Conservation (phyloP, 1,139 yeast genomes). For the Pichia sp. region DNA sequence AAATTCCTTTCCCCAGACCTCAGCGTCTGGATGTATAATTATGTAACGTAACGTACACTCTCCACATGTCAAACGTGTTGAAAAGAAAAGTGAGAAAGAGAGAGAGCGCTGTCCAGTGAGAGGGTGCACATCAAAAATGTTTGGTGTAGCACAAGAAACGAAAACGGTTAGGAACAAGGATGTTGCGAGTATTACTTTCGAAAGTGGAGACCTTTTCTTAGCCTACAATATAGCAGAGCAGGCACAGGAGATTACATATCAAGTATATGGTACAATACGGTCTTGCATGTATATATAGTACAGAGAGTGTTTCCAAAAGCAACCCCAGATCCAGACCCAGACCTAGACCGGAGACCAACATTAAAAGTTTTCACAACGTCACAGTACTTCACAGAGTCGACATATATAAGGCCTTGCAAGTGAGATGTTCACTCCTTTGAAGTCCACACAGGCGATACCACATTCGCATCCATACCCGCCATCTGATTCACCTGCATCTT, state of each 20-base stretch:
- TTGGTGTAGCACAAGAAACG: neutral
- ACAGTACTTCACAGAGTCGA: neutral
- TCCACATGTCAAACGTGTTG: too few relatives aligned
- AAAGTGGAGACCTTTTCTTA: too few relatives aligned
- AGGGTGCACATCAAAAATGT: neutral
- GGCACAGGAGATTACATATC: neutral
- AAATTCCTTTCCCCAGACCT: neutral
- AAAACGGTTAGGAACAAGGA: neutral
- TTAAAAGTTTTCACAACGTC: neutral
- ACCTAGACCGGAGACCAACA: neutral
- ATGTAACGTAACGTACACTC: neutral
- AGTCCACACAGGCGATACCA: constrained; percentile 16
- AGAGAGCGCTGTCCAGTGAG: neutral
- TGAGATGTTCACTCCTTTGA: constrained; percentile 3
- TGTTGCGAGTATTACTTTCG: neutral
- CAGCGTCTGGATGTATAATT: neutral
- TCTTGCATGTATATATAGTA: neutral
- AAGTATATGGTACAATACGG: neutral
- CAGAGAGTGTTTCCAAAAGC: neutral
- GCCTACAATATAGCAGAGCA: neutral
- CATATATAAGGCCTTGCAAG: neutral
- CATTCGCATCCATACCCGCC: constrained; percentile 12
- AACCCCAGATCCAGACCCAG: neutral
- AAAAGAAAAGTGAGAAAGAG: neutral
- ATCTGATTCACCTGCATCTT: neutral